Evolutionary conservation across 768 basidiomycete genomes (phyloP).

Genomic region (Sporobolomyces roseus): DNA sequence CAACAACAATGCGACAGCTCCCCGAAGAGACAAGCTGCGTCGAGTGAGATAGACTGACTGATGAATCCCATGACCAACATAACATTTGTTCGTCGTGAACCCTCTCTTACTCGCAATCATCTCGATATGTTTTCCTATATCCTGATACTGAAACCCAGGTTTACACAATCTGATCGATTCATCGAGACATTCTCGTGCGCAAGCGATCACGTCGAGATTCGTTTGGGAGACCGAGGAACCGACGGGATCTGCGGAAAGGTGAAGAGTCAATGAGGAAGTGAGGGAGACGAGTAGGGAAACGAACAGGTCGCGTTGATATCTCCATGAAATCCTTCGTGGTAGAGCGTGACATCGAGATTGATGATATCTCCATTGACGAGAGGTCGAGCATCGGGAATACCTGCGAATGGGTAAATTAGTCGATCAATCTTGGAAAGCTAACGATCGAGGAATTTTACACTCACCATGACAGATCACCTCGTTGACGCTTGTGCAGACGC

Average conservation of each 20-base stretch:
- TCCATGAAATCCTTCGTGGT: slow-evolving; percentile 78
- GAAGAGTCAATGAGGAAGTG: not conserved
- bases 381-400: slow-evolving; percentile 53
- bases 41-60: slow-evolving; percentile 16
- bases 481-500: slow-evolving; percentile 91
- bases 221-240: slow-evolving; percentile 59
- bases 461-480: slow-evolving; percentile 90
- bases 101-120: slow-evolving; percentile 74
- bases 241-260: slow-evolving; percentile 44
- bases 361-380: slow-evolving; percentile 90
- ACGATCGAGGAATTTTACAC: not conserved
- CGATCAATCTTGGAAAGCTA: not conserved
- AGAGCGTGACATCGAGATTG: slow-evolving; percentile 83
- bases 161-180: slow-evolving; percentile 88
- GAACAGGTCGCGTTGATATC: slow-evolving; percentile 55
- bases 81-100: slow-evolving; percentile 80
- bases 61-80: slow-evolving; percentile 45
- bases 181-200: slow-evolving; percentile 76
- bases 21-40: too few species aligned
- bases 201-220: slow-evolving; percentile 72
- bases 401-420: not conserved
- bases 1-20: too few species aligned
- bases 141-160: slow-evolving; percentile 83
- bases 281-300: not conserved
- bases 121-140: slow-evolving; percentile 83